Evolutionary conservation across 768 basidiomycete genomes (phyloP).

Genomic region (Dentipellis sp.): DNA sequence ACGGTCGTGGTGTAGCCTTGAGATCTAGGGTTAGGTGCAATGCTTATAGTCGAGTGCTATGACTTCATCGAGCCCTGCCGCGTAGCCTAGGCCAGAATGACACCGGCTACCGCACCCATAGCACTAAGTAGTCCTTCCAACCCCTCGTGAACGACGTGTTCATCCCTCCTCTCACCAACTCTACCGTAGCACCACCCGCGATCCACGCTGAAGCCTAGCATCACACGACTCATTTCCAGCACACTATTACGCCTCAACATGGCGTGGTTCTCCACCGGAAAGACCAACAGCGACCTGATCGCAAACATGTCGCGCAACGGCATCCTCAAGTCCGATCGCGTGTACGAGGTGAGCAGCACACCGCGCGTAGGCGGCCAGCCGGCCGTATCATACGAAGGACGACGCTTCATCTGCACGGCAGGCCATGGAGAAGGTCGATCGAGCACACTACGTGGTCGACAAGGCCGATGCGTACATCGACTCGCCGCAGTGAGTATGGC

Average conservation of each 20-base stretch:
- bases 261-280: slow-evolving; percentile 78
- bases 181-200: no score
- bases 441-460: slow-evolving; percentile 35
- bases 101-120: no score
- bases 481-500: slow-evolving; percentile 32
- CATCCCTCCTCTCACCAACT: no score
- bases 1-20: no score
- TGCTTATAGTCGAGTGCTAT: no score
- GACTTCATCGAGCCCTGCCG: no score
- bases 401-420: slow-evolving; percentile 8
- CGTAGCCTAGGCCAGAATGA: no score
- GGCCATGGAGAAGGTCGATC: slow-evolving; percentile 40
- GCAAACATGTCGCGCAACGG: slow-evolving; percentile 46
- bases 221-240: no score
- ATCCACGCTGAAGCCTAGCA: no score
- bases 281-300: slow-evolving; percentile 65
- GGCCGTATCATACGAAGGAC: neutral
- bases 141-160: no score
- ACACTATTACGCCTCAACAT: slow-evolving; percentile 27
- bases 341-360: slow-evolving; percentile 39
- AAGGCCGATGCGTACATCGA: slow-evolving; percentile 35
- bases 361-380: neutral
- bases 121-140: no score
- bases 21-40: no score
- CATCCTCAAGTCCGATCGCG: slow-evolving; percentile 47